Evolutionary conservation across 2,329 filamentous ascomycete species (phyloP).

Genomic region (Xylaria sp.): DNA sequence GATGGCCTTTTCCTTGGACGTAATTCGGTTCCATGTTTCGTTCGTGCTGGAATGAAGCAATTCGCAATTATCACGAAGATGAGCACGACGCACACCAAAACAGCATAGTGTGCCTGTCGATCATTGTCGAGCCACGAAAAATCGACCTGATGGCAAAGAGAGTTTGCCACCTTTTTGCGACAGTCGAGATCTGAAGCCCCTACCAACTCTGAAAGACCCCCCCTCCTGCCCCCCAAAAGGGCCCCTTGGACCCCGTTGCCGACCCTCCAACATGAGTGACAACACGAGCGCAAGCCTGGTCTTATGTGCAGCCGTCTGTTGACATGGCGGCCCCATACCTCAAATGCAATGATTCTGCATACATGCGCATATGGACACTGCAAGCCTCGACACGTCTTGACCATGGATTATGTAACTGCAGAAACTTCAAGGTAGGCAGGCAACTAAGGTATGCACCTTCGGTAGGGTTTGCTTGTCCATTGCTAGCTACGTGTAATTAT

Average conservation of each 20-base stretch:
- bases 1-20: neutral
- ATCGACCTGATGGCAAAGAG: constrained; percentile 1
- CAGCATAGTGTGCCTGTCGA: constrained; percentile 19
- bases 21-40: neutral
- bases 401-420: too few relatives aligned
- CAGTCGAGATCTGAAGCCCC: neutral
- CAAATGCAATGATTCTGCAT: too few relatives aligned
- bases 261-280: neutral
- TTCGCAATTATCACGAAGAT: constrained; percentile 4
- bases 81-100: constrained; percentile 6
- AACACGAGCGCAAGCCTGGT: neutral
- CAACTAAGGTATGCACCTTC: too few relatives aligned
- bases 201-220: neutral
- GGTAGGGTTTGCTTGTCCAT: too few relatives aligned
- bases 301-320: neutral
- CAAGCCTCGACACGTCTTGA: neutral
- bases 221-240: too few relatives aligned
- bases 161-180: neutral
- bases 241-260: neutral
- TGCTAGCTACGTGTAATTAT: too few relatives aligned
- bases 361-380: neutral
- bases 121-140: constrained; percentile 5
- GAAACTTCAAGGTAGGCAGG: too few relatives aligned
- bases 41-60: constrained; percentile 6
- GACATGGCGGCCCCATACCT: too few relatives aligned